Evolutionary conservation across 495 filamentous ascomycete species (phyloP).

Genomic region (Annulohypoxylon maeteangense): DNA sequence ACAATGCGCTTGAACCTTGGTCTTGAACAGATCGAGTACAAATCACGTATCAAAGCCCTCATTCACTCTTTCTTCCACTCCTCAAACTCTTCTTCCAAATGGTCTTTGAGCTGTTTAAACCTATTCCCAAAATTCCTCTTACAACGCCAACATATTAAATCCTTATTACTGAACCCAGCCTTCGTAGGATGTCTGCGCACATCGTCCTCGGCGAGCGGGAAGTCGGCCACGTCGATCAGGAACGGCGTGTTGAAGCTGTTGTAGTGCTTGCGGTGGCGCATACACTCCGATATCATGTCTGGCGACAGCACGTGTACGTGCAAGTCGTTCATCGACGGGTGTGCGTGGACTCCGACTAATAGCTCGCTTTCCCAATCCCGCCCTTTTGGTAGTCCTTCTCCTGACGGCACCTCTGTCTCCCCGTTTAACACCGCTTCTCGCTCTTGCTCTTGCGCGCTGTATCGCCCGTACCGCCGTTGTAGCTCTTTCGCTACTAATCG

Average conservation of each 20-base stretch:
- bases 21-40: neutral
- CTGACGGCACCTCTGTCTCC: slow-evolving; percentile 53
- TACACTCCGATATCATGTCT: slow-evolving; percentile 73
- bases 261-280: slow-evolving; percentile 91
- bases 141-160: slow-evolving; percentile 89
- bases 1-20: neutral
- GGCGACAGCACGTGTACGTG: slow-evolving; percentile 87
- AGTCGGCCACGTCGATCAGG: slow-evolving; percentile 81
- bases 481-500: slow-evolving; percentile 78
- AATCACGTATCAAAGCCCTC: neutral
- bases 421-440: slow-evolving; percentile 69
- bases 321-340: slow-evolving; percentile 91
- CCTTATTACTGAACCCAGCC: slow-evolving; percentile 66
- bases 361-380: slow-evolving; percentile 84
- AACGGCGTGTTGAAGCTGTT: slow-evolving; percentile 92
- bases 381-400: slow-evolving; percentile 69
- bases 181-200: slow-evolving; percentile 62
- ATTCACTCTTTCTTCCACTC: slow-evolving; percentile 77
- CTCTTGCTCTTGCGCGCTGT: slow-evolving; percentile 68
- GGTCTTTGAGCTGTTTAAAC: slow-evolving; percentile 79
- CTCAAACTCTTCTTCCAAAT: slow-evolving; percentile 83
- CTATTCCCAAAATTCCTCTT: slow-evolving; percentile 74
- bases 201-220: slow-evolving; percentile 76
- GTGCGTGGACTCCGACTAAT: slow-evolving; percentile 81
- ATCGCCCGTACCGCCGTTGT: slow-evolving; percentile 71